A percentile compares a stretch with the other conserved stretches of the same genome.
phyloP scores from a whole-genome alignment of 371 early-diverging fungal species.

The Amoeboaphelidium occidentale region DNA sequence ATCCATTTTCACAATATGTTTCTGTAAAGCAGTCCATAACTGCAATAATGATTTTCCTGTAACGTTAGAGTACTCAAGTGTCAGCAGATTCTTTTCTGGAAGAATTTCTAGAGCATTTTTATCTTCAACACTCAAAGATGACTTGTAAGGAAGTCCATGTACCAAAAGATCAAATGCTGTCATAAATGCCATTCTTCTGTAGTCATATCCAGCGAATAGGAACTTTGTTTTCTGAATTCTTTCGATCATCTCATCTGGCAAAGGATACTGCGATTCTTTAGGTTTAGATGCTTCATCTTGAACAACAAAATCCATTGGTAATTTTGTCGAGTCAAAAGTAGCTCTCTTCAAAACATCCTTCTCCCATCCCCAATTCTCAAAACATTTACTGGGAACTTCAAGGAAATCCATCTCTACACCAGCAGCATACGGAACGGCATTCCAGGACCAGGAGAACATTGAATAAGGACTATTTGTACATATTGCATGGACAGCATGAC shows the following conservation, averaged over 20 bases:
- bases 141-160: constrained; percentile 2
- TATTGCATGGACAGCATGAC: constrained; percentile 3
- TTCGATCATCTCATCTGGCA: background rate
- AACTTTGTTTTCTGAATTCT: background rate
- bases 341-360: background rate
- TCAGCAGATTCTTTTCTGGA: too few relatives aligned
- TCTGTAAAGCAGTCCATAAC: constrained; percentile 1
- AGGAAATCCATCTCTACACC: constrained; percentile 3
- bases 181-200: constrained; percentile 3
- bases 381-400: constrained; percentile 2
- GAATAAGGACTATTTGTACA: background rate
- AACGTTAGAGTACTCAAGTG: background rate
- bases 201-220: background rate
- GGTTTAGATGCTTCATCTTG: too few relatives aligned
- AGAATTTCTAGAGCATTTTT: too few relatives aligned
- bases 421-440: constrained; percentile 4
- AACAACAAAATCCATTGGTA: too few relatives aligned
- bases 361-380: constrained; percentile 5
- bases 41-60: background rate
- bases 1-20: background rate
- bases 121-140: too few relatives aligned
- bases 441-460: constrained; percentile 3
- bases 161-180: constrained; percentile 1
- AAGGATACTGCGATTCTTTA: background rate
- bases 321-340: background rate